Base-by-base conservation (phyloP, 192 early-diverging fungal species). In the Spizellomyces sp. region DNA sequence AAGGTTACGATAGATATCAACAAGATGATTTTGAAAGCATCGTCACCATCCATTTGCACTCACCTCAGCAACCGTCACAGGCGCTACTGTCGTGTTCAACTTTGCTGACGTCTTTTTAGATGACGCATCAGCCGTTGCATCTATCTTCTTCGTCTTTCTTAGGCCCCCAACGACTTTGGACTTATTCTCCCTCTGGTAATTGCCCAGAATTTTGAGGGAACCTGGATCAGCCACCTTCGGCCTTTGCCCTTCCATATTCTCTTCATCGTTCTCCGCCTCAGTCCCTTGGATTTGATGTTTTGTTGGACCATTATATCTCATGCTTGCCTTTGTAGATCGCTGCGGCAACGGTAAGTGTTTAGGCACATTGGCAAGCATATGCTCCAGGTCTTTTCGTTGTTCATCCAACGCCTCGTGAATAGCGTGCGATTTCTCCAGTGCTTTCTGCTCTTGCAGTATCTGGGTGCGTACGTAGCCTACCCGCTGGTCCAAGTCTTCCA, bases 41-140 rank as follows among this genome's bases (percentile, higher is more conserved):
- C 17, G 0, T 12, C 14, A 14, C 59, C 19, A 21, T 36, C 15
- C 59, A 15, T 12, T 22, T 17, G 41, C 15, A 43, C 19, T 65
- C 44, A 65, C 63, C 63, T 75, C 74, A 4, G 66, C 50, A n/a
- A 70, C 74, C 5, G 74, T 75, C 0, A 75, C 36, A 9, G 66
- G 74, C 14, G 47, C 61, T 10, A 75, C 48, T 8, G 48, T 14
- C 6, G 54, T 48, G 55, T 58, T 47, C 5, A 27, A 8, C 15
- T 54, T 75, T 10, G 17, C 48, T 45, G 59, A 19, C 21, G 41
- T 21, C 42, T 19, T 47, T 60, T 19, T n/a, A 45, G 50, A 17
- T 56, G 36, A 0, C 5, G 27, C 27, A 36, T 36, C 27, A 36
- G 27, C 27, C 27, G 27, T 36, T 36, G 27, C 27, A 3, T 36